Evolutionary conservation across 2,329 filamentous ascomycete species (phyloP).

Genomic region (Emergomyces orientalis): DNA sequence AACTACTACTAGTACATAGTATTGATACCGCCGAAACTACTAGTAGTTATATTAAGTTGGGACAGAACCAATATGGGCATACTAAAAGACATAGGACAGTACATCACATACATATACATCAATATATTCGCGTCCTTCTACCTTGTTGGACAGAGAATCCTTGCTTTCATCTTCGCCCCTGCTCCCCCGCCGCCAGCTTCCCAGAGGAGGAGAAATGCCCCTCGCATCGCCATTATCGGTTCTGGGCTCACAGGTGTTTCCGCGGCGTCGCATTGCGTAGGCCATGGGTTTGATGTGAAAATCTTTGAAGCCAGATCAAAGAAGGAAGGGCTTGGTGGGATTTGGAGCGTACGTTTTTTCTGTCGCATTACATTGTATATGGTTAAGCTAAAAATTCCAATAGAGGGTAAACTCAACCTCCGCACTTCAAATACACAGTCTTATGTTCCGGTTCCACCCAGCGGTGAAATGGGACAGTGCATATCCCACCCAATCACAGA

Average conservation of each 20-base stretch:
- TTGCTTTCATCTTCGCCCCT: constrained; percentile 59
- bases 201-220: constrained; percentile 43
- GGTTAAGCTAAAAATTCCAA: neutral
- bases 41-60: neutral
- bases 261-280: constrained; percentile 70
- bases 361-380: neutral
- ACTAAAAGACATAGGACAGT: neutral
- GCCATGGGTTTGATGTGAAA: constrained; percentile 72
- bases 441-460: constrained; percentile 85
- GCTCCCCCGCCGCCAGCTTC: constrained; percentile 53
- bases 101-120: neutral
- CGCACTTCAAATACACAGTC: constrained; percentile 69
- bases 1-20: too few species aligned
- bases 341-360: constrained; percentile 58
- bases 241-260: constrained; percentile 67
- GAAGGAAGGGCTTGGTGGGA: constrained; percentile 59
- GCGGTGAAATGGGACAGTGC: constrained; percentile 63
- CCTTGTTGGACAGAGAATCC: constrained; percentile 55
- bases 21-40: neutral
- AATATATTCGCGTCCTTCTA: constrained; percentile 49
- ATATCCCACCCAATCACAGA: constrained; percentile 70
- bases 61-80: neutral
- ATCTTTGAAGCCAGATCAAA: constrained; percentile 65
- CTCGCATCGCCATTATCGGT: constrained; percentile 60
- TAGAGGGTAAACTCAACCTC: constrained; percentile 74